Percentiles rank a stretch among this genome's conserved stretches.
Evolutionary conservation across 2,329 filamentous ascomycete species (phyloP).

Genomic region (Epichloe elymi): DNA sequence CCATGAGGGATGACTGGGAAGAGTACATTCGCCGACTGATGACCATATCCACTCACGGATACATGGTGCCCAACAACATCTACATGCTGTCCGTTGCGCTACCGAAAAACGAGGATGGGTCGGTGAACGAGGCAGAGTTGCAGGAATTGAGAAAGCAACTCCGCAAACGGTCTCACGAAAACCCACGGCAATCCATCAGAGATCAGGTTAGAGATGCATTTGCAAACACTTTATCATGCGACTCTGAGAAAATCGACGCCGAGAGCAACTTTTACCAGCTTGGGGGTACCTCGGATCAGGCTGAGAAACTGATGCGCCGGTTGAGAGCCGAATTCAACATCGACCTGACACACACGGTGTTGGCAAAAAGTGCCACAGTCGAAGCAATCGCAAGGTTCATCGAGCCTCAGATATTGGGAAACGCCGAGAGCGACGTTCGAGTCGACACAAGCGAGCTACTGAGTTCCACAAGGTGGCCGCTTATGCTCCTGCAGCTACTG

Average conservation of each 20-base stretch:
- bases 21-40: slow-evolving; percentile 4
- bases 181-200: slow-evolving; percentile 12
- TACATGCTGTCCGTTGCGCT: slow-evolving; percentile 1
- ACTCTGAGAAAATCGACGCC: slow-evolving; percentile 19
- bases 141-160: slow-evolving; percentile 15
- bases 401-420: slow-evolving; percentile 11
- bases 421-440: slow-evolving; percentile 3
- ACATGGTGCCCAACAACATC: slow-evolving; percentile 4
- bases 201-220: slow-evolving; percentile 26
- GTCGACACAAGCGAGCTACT: slow-evolving; percentile 25
- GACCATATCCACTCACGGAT: slow-evolving; percentile 2
- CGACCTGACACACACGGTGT: slow-evolving; percentile 33
- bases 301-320: slow-evolving; percentile 14
- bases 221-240: slow-evolving; percentile 26
- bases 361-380: slow-evolving; percentile 36
- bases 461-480: slow-evolving; percentile 35
- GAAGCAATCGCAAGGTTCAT: slow-evolving; percentile 24
- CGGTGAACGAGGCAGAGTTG: slow-evolving; percentile 16
- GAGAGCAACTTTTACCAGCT: slow-evolving; percentile 30
- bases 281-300: slow-evolving; percentile 34
- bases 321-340: slow-evolving; percentile 35
- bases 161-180: slow-evolving; percentile 6
- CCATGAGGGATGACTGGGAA: neutral
- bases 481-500: slow-evolving; percentile 36
- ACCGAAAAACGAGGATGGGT: neutral